Conservation (phyloP, 2,329 filamentous ascomycete genomes). For the Scopulariopsis brevicaulis region DNA sequence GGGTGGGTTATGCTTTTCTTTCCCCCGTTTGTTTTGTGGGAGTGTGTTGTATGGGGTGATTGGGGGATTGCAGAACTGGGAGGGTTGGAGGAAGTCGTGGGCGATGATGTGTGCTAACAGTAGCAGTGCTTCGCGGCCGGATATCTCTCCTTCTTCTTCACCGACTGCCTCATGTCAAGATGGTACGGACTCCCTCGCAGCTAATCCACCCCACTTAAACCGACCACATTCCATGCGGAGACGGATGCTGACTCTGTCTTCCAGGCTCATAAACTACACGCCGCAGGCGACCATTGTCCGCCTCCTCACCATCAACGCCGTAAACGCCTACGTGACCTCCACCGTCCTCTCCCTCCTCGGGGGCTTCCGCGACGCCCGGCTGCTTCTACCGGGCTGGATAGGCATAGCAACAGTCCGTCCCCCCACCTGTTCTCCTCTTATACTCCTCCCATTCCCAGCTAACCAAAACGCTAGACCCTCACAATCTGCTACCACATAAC, state of each 20-base stretch:
- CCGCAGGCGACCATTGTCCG: slow-evolving; percentile 71
- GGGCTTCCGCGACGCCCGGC: slow-evolving; percentile 56
- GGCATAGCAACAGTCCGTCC: slow-evolving; percentile 51
- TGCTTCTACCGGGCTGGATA: slow-evolving; percentile 69
- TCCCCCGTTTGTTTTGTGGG: not conserved
- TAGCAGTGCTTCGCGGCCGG: slow-evolving; percentile 61
- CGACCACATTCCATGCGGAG: too few species aligned
- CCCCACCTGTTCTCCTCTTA: not conserved
- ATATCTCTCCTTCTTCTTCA: slow-evolving; percentile 74
- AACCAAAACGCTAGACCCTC: slow-evolving; percentile 38
- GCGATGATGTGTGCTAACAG: not conserved
- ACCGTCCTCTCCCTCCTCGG: slow-evolving; percentile 60
- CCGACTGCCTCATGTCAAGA: slow-evolving; percentile 74
- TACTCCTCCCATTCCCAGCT: not conserved
- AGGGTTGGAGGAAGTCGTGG: not conserved
- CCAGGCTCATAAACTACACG: slow-evolving; percentile 79
- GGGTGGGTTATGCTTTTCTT: slow-evolving; percentile 38
- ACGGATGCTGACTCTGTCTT: too few species aligned
- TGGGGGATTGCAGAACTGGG: not conserved
- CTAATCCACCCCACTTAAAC: too few species aligned
- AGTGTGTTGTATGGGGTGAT: not conserved
- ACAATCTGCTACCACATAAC: slow-evolving; percentile 68
- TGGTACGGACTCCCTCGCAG: slow-evolving; percentile 42
- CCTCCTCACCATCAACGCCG: slow-evolving; percentile 61
- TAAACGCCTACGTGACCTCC: slow-evolving; percentile 66